Conservation (phyloP, 2,329 filamentous ascomycete species). For the Aspergillus japonicus region DNA sequence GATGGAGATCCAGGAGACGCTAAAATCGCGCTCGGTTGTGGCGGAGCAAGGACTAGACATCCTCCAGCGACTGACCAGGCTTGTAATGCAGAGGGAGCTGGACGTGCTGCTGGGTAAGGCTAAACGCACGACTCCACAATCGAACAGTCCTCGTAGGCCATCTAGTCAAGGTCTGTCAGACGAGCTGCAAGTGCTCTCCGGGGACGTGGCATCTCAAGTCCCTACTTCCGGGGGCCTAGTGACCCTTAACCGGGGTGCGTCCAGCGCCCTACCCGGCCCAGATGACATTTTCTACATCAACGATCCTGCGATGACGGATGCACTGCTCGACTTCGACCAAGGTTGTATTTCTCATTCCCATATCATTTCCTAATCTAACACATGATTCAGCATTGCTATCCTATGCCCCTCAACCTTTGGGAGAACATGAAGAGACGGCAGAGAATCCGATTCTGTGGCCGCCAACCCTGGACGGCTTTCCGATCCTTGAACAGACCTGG, state of each 20-base stretch:
- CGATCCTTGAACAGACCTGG: constrained; percentile 22
- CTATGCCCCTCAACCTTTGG: neutral
- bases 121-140: neutral
- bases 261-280: neutral
- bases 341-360: constrained; percentile 2
- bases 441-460: constrained; percentile 6
- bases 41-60: constrained; percentile 23
- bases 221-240: neutral
- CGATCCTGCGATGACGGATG: constrained; percentile 20
- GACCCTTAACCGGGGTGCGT: no score
- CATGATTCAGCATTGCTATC: constrained; percentile 1
- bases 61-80: constrained; percentile 16
- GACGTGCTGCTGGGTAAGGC: constrained; percentile 17
- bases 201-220: neutral
- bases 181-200: neutral
- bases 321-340: constrained; percentile 23
- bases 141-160: neutral
- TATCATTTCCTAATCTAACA: neutral
- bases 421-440: neutral
- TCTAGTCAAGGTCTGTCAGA: neutral
- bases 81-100: constrained; percentile 26
- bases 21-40: constrained; percentile 18
- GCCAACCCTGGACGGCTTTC: constrained; percentile 9
- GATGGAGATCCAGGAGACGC: constrained; percentile 20
- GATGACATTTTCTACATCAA: constrained; percentile 12